Percentiles rank a stretch among this genome's conserved stretches.
Evolutionary conservation across 345 rosid genomes (phyloP).

Genomic region (Mangifera indica): DNA sequence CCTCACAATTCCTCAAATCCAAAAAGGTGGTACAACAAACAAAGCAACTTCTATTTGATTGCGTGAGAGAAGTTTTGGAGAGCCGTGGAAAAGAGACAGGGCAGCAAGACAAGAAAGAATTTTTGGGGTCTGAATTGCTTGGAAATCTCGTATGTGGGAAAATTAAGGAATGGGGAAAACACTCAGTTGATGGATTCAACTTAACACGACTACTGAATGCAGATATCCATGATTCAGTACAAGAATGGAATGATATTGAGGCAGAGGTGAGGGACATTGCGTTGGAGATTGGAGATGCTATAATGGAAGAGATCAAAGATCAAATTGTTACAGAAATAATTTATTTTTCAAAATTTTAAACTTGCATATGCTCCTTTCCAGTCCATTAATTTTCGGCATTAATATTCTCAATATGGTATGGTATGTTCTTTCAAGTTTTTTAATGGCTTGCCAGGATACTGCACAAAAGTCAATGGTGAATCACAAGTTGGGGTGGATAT

Average conservation of each 20-base stretch:
- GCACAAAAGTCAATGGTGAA: neutral
- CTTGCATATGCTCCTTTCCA: too few relatives aligned
- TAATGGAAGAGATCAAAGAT: conserved; percentile 34
- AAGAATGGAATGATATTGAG: conserved; percentile 36
- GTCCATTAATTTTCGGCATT: too few relatives aligned
- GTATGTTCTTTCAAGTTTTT: neutral
- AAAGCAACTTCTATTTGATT: conserved; percentile 49
- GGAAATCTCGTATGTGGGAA: conserved; percentile 36
- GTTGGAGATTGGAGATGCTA: conserved; percentile 37
- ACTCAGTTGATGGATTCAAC: conserved; percentile 27
- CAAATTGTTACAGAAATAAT: conserved; percentile 36
- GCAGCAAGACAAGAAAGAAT: conserved; percentile 5
- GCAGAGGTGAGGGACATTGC: conserved; percentile 27
- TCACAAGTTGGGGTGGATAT: too few relatives aligned
- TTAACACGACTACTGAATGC: conserved; percentile 19
- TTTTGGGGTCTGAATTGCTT: conserved; percentile 28
- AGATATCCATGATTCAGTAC: conserved; percentile 28
- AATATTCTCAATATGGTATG: too few relatives aligned
- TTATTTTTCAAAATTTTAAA: neutral
- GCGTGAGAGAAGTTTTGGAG: conserved; percentile 41
- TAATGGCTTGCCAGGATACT: neutral
- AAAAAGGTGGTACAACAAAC: conserved; percentile 39
- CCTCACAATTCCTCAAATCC: conserved; percentile 23
- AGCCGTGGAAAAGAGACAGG: conserved; percentile 23
- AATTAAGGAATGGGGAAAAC: conserved; percentile 29